Evolutionary conservation across 2,329 filamentous ascomycete species (phyloP), one percentile per base, ranked within the genome.

Genomic region (Rhexocercosporidium sp.): DNA sequence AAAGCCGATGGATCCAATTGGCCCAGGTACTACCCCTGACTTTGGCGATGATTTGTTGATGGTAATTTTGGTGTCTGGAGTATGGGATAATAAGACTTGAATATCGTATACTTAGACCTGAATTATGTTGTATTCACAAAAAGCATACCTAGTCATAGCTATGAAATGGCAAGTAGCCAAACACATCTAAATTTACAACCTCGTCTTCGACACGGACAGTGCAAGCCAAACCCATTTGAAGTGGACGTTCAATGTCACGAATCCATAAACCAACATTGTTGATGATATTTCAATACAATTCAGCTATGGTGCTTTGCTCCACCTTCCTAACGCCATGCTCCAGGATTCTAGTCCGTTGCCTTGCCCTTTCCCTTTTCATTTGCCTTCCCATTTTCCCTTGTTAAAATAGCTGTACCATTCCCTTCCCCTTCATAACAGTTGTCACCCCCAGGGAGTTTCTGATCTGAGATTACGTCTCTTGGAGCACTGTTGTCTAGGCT

Each of bases 401-500:
- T n/a, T 39, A 53, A 37, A 41, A 47, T 66, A 27, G 49, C 65
- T 31, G 51, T 69, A 5, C 68, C 62, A 61, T 67, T 70, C 1
- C 61, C 60, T 53, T 71, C 65, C n/a, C 69, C 67, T 7, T 73
- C 65, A 8, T 71, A 57, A 66, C 71, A 68, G 60, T 68, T 49
- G 27, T 72, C 66, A 18, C 44, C 60, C 20, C 70, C 70, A 61
- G 71, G 68, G 9, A 73, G 20, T 34, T 74, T 62, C 31, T 67
- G 68, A 29, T 73, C 68, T 4, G 72, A 73, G 12, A 75, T 70
- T 3, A 75, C 71, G 69, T 75, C 74, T 31, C 70, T 72, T 3
- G 77, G 76, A 8, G 70, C 75, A 65, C 74, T 76, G 20, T 62
- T 53, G 68, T 77, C 77, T 25, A 77, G 51, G 1, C 75, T 75